These are phyloP conservation scores for Platanthera guangdongensis DNA, from an alignment of 106 monocot genomes.

Conservation along the genomic window DNA sequence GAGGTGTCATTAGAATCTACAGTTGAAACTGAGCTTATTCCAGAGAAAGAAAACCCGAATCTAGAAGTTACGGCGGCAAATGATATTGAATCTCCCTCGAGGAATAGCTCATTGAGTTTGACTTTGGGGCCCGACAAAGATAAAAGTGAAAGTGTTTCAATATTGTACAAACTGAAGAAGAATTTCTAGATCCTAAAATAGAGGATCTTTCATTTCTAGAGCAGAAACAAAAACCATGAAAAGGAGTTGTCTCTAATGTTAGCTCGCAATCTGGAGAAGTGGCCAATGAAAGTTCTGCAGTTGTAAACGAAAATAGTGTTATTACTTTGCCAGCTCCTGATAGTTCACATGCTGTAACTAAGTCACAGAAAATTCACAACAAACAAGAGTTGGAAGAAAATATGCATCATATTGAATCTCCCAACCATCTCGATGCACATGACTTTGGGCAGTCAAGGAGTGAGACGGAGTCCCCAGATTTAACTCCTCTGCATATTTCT, in stretches of 20 bases:
- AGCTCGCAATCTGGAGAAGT: conserved; percentile 16
- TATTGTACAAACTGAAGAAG: conserved; percentile 20
- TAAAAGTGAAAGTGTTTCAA: conserved; percentile 13
- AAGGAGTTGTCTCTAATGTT: conserved; percentile 4
- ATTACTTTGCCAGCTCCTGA: conserved; percentile 12
- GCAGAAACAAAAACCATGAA: conserved; percentile 7
- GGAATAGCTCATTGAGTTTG: not conserved
- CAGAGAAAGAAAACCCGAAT: conserved; percentile 20
- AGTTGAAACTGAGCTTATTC: conserved; percentile 9
- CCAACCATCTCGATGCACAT: conserved; percentile 10
- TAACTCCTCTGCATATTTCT: conserved; percentile 10
- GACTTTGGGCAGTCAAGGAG: conserved; percentile 18
- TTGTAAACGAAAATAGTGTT: conserved; percentile 17
- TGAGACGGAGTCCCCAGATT: conserved; percentile 15
- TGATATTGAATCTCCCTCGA: conserved; percentile 3
- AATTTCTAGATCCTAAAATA: conserved; percentile 8
- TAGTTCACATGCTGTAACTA: conserved; percentile 16
- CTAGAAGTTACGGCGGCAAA: conserved; percentile 11
- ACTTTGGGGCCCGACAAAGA: conserved; percentile 19
- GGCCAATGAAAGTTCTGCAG: conserved; percentile 5
- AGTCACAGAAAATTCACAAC: conserved; percentile 29
- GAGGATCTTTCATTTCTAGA: conserved; percentile 11
- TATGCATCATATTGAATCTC: conserved; percentile 15
- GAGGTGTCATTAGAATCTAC: conserved; percentile 17
- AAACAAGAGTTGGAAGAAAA: conserved; percentile 16